Conservation (phyloP, 257 asterid genomes). For the Plectranthus barbatus region DNA sequence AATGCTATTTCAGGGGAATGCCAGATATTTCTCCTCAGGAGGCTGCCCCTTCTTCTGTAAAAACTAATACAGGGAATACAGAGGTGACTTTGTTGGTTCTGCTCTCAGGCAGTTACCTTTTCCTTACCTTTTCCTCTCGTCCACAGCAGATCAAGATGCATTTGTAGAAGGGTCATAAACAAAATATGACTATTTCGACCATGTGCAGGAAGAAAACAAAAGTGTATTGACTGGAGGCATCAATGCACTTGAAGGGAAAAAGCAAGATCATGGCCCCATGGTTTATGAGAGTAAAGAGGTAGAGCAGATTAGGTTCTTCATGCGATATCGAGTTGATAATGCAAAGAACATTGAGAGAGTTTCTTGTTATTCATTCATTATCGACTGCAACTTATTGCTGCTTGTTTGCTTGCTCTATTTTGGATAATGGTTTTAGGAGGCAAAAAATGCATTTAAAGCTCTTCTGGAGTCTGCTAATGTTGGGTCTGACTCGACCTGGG, state of each 20-base stretch:
- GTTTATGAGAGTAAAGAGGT: slow-evolving; percentile 86
- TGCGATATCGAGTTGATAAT: slow-evolving; percentile 4
- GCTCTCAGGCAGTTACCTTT: not conserved
- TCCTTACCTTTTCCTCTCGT: too few relatives aligned
- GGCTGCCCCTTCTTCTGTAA: slow-evolving; percentile 29
- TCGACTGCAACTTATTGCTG: not conserved
- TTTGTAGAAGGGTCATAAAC: not conserved
- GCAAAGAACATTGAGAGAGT: not conserved
- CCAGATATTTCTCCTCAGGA: slow-evolving; percentile 38
- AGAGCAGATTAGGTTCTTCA: slow-evolving; percentile 12
- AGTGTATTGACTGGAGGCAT: slow-evolving; percentile 29
- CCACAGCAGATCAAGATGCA: not conserved
- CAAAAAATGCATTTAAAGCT: slow-evolving; percentile 71
- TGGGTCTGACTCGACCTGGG: slow-evolving; percentile 94
- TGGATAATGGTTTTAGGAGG: slow-evolving; percentile 47
- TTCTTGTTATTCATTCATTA: not conserved
- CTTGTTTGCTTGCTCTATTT: not conserved
- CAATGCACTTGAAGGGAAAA: slow-evolving; percentile 48
- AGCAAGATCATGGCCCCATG: slow-evolving; percentile 41
- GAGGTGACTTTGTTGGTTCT: slow-evolving; percentile 41
- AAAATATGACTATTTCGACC: not conserved
- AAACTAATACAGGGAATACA: slow-evolving; percentile 23
- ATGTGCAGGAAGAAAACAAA: slow-evolving; percentile 48
- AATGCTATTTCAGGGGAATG: slow-evolving; percentile 35
- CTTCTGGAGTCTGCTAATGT: slow-evolving; percentile 71